Base-by-base conservation (phyloP, 2,329 filamentous ascomycete genomes). In the Parasarocladium wereldwijsianum region DNA sequence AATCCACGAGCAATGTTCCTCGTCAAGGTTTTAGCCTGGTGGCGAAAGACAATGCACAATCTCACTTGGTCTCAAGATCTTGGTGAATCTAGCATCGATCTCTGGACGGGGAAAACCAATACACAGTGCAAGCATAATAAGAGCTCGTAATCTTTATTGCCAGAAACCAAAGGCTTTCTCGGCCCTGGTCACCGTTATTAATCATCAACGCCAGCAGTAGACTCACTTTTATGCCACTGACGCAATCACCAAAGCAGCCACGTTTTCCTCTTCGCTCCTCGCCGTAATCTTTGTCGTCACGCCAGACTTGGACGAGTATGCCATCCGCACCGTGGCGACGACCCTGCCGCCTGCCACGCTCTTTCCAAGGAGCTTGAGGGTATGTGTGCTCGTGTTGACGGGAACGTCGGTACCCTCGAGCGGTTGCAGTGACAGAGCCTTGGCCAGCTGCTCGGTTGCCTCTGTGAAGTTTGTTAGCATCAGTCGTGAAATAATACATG, bases 211-310 rank as follows among this genome's bases (percentile, higher is more conserved):
- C 27, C 30, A 25, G 23, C 26, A 27, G 24, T 23, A 23, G 28
- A 30, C 32, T 26, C 26, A 31, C 28, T 31, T 41, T 67, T 71
- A 92, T 51, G 81, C 76, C 51, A 94, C 76, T 44, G 83, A 85
- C 41, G 74, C 81, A 50, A 94, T 70, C 36, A 96, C 73, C 53
- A 92, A 64, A 36, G 75, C 68, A 37, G 90, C 85, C 47, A 98
- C 75, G 33, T 83, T 83, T 50, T 90, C 83, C 57, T 98, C 90
- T 54, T 98, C 90, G 52, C 80, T 81, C 49, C 90, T 71, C 36
- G 87, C 82, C 31, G 78, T 81, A 43, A 98, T 84, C 70, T 96
- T 96, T 47, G 87, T 92, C 34, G 90, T 94, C 16, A 96, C 85
- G 31, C 90, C 90, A 29, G 77, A 78, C 67, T 92, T 93, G 45